Evolutionary conservation across 202 grass and related monocot genomes (phyloP).

Genomic region (Panicum virgatum): DNA sequence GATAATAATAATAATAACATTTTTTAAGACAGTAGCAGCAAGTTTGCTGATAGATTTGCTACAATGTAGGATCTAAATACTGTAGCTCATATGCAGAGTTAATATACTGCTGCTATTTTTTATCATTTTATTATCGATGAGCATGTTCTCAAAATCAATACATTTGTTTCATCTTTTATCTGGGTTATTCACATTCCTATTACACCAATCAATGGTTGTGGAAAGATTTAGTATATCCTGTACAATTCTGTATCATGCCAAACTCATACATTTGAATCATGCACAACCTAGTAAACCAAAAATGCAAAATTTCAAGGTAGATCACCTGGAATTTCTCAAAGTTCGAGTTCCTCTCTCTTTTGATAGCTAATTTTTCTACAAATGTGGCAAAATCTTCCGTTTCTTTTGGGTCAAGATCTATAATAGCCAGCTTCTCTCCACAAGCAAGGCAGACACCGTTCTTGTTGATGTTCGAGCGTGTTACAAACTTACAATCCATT

Average conservation of each 20-base stretch:
- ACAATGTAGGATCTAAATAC: not conserved
- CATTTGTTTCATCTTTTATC: not conserved
- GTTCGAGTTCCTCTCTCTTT: constrained; percentile 56
- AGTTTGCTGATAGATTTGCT: not conserved
- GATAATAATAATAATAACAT: not conserved
- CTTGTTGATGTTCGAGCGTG: constrained; percentile 35
- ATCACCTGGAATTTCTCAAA: constrained; percentile 70
- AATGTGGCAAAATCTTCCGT: constrained; percentile 59
- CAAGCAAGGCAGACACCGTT: constrained; percentile 61
- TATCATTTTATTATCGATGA: not conserved
- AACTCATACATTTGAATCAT: not conserved
- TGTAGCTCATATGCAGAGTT: not conserved
- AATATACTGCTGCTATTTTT: not conserved
- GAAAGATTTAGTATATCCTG: constrained; percentile 2
- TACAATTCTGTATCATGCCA: not conserved
- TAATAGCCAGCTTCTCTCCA: constrained; percentile 58
- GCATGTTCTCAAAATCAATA: not conserved
- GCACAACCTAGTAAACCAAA: not conserved
- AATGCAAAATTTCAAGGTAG: not conserved
- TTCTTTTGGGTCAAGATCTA: constrained; percentile 70
- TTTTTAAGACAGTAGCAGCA: not conserved
- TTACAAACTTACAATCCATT: constrained; percentile 55
- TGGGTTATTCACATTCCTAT: not conserved
- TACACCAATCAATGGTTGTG: not conserved
- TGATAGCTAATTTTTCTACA: constrained; percentile 55